Evolutionary conservation across 805 yeast genomes (phyloP).

Genomic region (Komagataella mondaviorum): DNA sequence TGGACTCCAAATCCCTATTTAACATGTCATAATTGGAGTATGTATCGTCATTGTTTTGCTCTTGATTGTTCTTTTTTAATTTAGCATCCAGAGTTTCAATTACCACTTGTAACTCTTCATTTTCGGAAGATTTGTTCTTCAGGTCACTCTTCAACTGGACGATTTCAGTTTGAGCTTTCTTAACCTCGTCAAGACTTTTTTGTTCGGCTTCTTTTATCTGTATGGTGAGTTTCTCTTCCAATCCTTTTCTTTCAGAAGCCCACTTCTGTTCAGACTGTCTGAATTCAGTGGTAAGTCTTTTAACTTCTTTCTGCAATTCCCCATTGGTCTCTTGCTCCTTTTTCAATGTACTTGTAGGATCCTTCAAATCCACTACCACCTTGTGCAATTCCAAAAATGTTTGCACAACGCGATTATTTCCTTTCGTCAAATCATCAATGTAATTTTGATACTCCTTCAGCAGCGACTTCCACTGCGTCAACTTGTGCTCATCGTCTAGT

Average conservation of each 20-base stretch:
- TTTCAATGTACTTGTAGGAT: constrained; percentile 43
- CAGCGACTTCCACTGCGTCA: constrained; percentile 50
- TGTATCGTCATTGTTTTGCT: constrained; percentile 28
- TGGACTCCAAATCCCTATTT: constrained; percentile 61
- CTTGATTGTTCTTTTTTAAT: constrained; percentile 62
- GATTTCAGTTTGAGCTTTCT: constrained; percentile 56
- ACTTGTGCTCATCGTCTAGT: constrained; percentile 51
- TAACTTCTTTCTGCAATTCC: neutral
- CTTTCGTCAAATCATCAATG: constrained; percentile 68
- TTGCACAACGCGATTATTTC: constrained; percentile 63
- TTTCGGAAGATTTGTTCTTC: neutral
- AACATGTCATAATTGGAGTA: constrained; percentile 28
- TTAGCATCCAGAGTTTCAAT: constrained; percentile 20
- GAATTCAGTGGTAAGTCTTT: neutral
- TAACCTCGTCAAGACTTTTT: constrained; percentile 39
- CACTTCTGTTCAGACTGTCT: neutral
- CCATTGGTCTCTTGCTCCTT: constrained; percentile 21
- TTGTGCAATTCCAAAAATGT: constrained; percentile 66
- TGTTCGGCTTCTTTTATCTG: constrained; percentile 49
- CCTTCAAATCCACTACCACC: constrained; percentile 79
- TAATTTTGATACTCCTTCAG: constrained; percentile 76
- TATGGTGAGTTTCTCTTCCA: constrained; percentile 56
- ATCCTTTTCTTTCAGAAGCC: constrained; percentile 51
- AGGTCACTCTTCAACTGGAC: constrained; percentile 35
- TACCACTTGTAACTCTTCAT: neutral